These are phyloP conservation scores for Mollisiaceae sp. DNA, from an alignment of 2,329 filamentous ascomycete genomes.

Conservation along the genomic window DNA sequence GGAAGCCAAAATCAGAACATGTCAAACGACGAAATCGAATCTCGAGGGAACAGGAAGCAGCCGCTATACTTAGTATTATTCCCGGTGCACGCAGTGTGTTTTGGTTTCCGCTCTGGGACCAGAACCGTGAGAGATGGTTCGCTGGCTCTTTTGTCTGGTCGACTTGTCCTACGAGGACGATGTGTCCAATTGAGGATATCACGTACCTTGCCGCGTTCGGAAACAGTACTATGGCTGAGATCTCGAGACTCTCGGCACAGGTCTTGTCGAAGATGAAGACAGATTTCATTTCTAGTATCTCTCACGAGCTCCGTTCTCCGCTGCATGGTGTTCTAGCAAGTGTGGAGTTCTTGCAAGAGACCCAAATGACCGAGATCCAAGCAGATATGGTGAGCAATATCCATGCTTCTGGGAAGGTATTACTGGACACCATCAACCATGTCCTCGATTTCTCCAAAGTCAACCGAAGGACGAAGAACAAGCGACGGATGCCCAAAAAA, in stretches of 20 bases:
- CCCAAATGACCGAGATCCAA: slow-evolving; percentile 52
- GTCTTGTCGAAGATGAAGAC: slow-evolving; percentile 46
- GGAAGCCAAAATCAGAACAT: slow-evolving; percentile 18
- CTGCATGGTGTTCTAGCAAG: slow-evolving; percentile 64
- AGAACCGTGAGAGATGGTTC: slow-evolving; percentile 52
- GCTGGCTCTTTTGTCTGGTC: slow-evolving; percentile 58
- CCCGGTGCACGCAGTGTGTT: slow-evolving; percentile 52
- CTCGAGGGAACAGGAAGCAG: slow-evolving; percentile 39
- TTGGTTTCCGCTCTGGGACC: slow-evolving; percentile 55
- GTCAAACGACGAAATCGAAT: slow-evolving; percentile 28
- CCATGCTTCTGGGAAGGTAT: slow-evolving; percentile 55
- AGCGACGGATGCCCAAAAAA: slow-evolving; percentile 30
- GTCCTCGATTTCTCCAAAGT: slow-evolving; percentile 61
- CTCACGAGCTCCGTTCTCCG: slow-evolving; percentile 65
- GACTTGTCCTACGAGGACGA: slow-evolving; percentile 47
- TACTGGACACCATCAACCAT: slow-evolving; percentile 59
- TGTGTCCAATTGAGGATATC: slow-evolving; percentile 54
- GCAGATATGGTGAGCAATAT: slow-evolving; percentile 54
- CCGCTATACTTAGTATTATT: slow-evolving; percentile 45
- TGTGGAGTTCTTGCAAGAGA: slow-evolving; percentile 59
- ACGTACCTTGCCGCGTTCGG: slow-evolving; percentile 57
- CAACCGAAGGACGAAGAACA: slow-evolving; percentile 44
- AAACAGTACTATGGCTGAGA: slow-evolving; percentile 60
- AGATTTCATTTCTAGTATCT: slow-evolving; percentile 64
- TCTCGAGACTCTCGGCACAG: slow-evolving; percentile 54